Evolutionary conservation across 2,329 filamentous ascomycete species (phyloP).

Genomic region (Hymenoscyphus salicellus): DNA sequence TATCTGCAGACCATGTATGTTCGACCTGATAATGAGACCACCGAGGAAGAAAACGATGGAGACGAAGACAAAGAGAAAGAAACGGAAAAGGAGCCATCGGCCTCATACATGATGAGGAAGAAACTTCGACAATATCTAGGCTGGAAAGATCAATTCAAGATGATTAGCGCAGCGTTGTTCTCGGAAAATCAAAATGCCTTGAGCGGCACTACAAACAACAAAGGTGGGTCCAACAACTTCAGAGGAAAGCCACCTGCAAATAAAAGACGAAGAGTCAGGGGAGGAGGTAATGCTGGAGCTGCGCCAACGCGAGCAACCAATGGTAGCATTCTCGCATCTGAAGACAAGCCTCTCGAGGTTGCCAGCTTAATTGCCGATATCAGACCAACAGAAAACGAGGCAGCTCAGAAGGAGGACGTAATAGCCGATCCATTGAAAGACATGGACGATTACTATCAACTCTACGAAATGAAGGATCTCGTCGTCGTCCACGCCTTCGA

Average conservation of each 20-base stretch:
- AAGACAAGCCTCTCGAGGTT: constrained; percentile 80
- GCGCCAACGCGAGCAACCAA: constrained; percentile 64
- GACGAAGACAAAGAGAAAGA: constrained; percentile 49
- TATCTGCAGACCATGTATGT: constrained; percentile 90
- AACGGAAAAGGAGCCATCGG: constrained; percentile 64
- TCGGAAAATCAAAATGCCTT: constrained; percentile 76
- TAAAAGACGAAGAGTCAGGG: constrained; percentile 80
- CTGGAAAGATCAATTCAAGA: constrained; percentile 88
- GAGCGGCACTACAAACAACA: constrained; percentile 60
- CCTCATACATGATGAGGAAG: constrained; percentile 83
- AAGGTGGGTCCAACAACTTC: constrained; percentile 42
- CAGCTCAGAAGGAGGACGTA: constrained; percentile 72
- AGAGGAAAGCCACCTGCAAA: constrained; percentile 68
- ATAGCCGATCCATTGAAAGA: constrained; percentile 77
- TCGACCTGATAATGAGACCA: constrained; percentile 46
- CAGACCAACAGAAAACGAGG: constrained; percentile 73
- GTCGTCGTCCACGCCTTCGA: constrained; percentile 91
- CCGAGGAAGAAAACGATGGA: constrained; percentile 41
- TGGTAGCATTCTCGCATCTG: constrained; percentile 71
- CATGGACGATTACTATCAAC: constrained; percentile 87
- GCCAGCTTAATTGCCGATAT: constrained; percentile 79
- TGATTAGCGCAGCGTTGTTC: constrained; percentile 76
- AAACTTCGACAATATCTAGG: constrained; percentile 81
- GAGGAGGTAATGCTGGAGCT: constrained; percentile 63
- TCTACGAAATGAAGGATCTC: constrained; percentile 88